phyloP scores from a whole-genome alignment of 441 rosid species.

The Populus tomentosa region DNA sequence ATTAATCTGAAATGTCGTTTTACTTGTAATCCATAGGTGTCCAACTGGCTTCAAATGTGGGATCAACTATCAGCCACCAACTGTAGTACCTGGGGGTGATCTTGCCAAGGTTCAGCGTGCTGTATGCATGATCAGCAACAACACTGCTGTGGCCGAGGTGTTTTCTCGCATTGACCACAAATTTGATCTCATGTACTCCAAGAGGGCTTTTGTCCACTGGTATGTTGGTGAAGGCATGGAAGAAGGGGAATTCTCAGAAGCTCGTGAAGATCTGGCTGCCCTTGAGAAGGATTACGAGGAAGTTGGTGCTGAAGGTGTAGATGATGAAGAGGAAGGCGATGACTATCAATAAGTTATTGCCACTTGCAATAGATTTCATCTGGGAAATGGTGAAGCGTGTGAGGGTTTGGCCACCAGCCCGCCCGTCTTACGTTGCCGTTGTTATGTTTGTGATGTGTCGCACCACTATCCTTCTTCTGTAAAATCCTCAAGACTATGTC shows the following conservation, averaged over 20 bases:
- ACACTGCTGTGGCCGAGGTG: constrained; percentile 95
- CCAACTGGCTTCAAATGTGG: constrained; percentile 97
- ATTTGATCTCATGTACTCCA: constrained; percentile 89
- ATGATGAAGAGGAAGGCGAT: constrained; percentile 75
- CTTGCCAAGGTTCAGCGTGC: constrained; percentile 91
- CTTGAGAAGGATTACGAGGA: constrained; percentile 95
- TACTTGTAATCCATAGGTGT: constrained; percentile 46
- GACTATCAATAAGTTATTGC: constrained; percentile 37
- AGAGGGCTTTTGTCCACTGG: constrained; percentile 97
- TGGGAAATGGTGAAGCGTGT: not conserved
- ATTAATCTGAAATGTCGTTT: not conserved
- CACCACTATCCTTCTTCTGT: not conserved
- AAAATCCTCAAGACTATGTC: not conserved
- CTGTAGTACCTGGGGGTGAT: constrained; percentile 88
- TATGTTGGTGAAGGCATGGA: constrained; percentile 97
- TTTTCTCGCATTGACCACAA: constrained; percentile 82
- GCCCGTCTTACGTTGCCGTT: not conserved
- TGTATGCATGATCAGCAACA: constrained; percentile 95
- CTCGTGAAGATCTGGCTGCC: constrained; percentile 91
- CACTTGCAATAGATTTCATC: not conserved
- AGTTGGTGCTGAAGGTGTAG: constrained; percentile 82
- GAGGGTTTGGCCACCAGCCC: constrained; percentile 10
- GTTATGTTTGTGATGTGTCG: constrained; percentile 20
- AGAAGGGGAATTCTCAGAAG: constrained; percentile 96
- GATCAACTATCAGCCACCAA: constrained; percentile 87